Evolutionary conservation across 768 basidiomycete species (phyloP), one percentile per base, ranked within the genome.

Genomic region (Boletus insuetus): DNA sequence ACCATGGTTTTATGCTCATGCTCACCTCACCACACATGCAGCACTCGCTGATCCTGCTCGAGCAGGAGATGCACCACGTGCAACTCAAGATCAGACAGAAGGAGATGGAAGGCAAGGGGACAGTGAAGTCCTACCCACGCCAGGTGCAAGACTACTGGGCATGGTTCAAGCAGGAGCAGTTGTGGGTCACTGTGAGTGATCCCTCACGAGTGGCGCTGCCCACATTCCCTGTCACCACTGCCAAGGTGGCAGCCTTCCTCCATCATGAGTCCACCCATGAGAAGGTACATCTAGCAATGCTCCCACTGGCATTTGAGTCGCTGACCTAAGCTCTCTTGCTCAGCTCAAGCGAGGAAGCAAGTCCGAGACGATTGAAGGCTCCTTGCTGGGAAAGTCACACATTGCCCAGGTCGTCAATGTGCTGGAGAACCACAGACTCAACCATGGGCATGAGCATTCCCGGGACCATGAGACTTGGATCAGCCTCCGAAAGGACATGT

Each of bases 381-480:
- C 68, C 3, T 52, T 47, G 0, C 46, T 75, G 12, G 72, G 74
- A 9, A 48, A 58, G n/a, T 58, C 60, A 2, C 46, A 54, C 17
- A 64, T 74, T 22, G 57, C 64, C 24, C 71, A 72, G 46, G 54
- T 57, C 19, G 63, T 74, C 51, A 68, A 53, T 39, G 68, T 69
- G 5, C 65, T 74, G 4, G 64, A 74, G 54, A 43, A 57, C 29
- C 55, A 65, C 46, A 47, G 62, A 7, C 51, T 43, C 26, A 53
- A 52, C 29, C 50, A 58, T 14, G 37, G 54, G 52, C 56, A 54
- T 3, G 26, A 55, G 37, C 13, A 55, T 14, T 38, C 48, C 5
- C 4, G 13, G 8, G 17, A 45, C 35, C 48, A 52, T 31, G 34
- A 49, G 43, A 54, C 46, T 4, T 16, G 42, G 47, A 4, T 14